phyloP scores from a whole-genome alignment of 1,139 yeast species.

The Geotrichum bryndzae region DNA sequence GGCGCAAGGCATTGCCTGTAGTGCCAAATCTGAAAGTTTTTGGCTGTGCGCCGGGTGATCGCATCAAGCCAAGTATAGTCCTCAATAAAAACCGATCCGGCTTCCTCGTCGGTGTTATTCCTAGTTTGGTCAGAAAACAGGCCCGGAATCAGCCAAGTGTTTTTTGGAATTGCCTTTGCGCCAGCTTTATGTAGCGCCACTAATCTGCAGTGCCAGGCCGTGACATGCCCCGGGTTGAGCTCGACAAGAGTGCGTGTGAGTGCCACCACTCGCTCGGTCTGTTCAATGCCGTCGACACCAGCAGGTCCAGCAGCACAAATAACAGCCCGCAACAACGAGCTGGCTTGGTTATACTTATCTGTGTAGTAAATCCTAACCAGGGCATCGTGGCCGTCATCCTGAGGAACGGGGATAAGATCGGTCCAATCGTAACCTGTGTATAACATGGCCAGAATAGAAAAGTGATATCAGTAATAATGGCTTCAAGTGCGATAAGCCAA shows the following conservation, averaged over 20 bases:
- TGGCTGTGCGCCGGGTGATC: slow-evolving; percentile 68
- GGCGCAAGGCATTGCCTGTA: slow-evolving; percentile 52
- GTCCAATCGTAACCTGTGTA: slow-evolving; percentile 29
- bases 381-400: slow-evolving; percentile 40
- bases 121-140: not conserved
- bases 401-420: slow-evolving; percentile 32
- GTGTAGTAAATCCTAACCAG: slow-evolving; percentile 74
- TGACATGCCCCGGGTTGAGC: slow-evolving; percentile 81
- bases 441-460: not conserved
- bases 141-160: slow-evolving; percentile 19
- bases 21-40: slow-evolving; percentile 95
- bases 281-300: slow-evolving; percentile 55
- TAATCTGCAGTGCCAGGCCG: slow-evolving; percentile 77
- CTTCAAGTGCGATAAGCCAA: not conserved
- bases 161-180: slow-evolving; percentile 30
- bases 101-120: not conserved
- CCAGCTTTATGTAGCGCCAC: slow-evolving; percentile 44
- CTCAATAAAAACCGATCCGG: slow-evolving; percentile 24
- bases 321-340: slow-evolving; percentile 59
- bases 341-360: slow-evolving; percentile 56
- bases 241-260: slow-evolving; percentile 60
- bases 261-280: slow-evolving; percentile 62
- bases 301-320: slow-evolving; percentile 50
- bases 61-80: slow-evolving; percentile 64
- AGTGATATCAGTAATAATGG: not conserved